Evolutionary conservation across 2,329 filamentous ascomycete genomes (phyloP).

Genomic region (Penicillium italicum): DNA sequence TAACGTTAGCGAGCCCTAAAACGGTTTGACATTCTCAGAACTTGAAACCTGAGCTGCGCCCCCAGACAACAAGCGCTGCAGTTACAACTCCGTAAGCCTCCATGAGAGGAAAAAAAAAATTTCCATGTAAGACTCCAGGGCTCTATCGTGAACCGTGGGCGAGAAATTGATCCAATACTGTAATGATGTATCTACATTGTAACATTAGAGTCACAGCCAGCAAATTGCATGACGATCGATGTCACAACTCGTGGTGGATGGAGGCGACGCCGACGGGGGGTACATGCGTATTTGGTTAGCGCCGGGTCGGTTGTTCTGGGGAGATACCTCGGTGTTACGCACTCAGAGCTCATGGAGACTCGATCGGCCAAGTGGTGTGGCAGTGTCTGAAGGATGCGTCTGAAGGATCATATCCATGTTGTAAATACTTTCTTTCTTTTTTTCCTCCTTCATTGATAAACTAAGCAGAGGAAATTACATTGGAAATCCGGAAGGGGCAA

Average conservation of each 20-base stretch:
- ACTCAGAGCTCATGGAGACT: not conserved
- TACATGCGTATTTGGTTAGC: not conserved
- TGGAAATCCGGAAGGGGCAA: not conserved
- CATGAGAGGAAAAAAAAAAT: not conserved
- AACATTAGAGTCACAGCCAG: not conserved
- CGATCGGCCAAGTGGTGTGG: not conserved
- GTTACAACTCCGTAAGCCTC: not conserved
- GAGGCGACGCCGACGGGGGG: not conserved
- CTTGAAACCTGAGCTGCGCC: not conserved
- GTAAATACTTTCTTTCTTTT: not conserved
- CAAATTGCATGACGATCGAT: not conserved
- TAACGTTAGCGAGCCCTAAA: not conserved
- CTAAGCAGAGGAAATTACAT: not conserved
- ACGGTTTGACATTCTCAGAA: not conserved
- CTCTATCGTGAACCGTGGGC: not conserved
- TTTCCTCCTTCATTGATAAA: not conserved
- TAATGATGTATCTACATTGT: not conserved
- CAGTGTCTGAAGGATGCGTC: not conserved
- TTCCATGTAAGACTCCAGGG: not conserved
- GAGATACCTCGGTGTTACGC: conserved; percentile 1
- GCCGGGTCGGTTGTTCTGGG: not conserved
- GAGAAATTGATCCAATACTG: not conserved
- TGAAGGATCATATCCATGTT: not conserved
- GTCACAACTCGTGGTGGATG: not conserved
- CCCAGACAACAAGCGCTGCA: not conserved